A percentile compares a stretch with the other conserved stretches of the same genome.
Conservation (phyloP, 768 basidiomycete genomes). For the Macrolepiota albuminosa region DNA sequence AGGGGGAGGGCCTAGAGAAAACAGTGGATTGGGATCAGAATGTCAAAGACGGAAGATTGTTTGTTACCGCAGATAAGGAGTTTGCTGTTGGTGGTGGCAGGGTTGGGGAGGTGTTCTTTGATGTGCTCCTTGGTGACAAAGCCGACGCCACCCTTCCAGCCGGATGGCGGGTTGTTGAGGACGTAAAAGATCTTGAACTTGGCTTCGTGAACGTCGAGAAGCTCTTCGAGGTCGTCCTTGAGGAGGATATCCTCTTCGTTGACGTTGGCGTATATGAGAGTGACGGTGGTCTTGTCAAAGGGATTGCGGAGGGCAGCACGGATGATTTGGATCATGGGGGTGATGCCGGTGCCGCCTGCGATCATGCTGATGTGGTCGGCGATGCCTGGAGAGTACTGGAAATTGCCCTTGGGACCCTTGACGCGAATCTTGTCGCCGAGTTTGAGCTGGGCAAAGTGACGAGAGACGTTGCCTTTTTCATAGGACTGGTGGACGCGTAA, state of each 20-base stretch:
- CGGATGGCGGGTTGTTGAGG: constrained; percentile 88
- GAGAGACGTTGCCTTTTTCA: constrained; percentile 96
- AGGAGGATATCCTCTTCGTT: constrained; percentile 90
- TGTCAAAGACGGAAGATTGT: background rate
- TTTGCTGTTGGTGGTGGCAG: constrained; percentile 62
- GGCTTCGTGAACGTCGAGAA: constrained; percentile 52
- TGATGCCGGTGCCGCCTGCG: constrained; percentile 97
- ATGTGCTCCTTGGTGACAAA: constrained; percentile 95
- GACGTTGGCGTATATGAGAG: constrained; percentile 96
- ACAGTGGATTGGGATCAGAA: background rate
- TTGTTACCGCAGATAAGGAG: constrained; percentile 75
- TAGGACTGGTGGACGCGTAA: constrained; percentile 59
- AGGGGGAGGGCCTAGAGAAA: constrained; percentile 49
- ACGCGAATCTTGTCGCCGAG: constrained; percentile 85
- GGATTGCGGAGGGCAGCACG: constrained; percentile 89
- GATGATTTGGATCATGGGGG: constrained; percentile 98
- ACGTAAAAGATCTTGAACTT: constrained; percentile 84
- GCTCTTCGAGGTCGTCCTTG: constrained; percentile 79
- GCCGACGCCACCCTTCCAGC: constrained; percentile 86
- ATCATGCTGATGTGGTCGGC: constrained; percentile 91
- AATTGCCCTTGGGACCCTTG: constrained; percentile 96
- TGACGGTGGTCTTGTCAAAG: constrained; percentile 75
- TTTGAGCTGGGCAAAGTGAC: constrained; percentile 74
- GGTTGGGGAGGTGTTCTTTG: constrained; percentile 69
- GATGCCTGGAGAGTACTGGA: constrained; percentile 73